Percentiles rank a stretch among this genome's conserved stretches.
Evolutionary conservation across 129 eudicot species (phyloP).

Genomic region (Escallonia herrerae): DNA sequence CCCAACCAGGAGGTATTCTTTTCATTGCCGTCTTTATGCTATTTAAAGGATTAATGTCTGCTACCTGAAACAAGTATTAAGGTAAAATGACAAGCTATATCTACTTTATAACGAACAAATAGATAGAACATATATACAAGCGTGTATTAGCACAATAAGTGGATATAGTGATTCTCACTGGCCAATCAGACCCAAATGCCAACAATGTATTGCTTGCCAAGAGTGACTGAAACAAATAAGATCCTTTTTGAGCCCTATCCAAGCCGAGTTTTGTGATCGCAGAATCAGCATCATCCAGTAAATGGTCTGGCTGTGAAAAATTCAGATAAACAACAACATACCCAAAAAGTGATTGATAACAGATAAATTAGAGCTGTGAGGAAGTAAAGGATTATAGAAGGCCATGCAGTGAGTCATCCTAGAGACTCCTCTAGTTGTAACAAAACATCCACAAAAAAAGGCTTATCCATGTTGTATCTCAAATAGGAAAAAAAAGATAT

Average conservation of each 20-base stretch:
- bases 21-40: conserved; percentile 72
- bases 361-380: too few species aligned
- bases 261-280: conserved; percentile 71
- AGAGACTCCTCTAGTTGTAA: too few species aligned
- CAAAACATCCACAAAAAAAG: too few species aligned
- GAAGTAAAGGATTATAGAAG: too few species aligned
- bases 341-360: too few species aligned
- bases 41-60: conserved; percentile 73
- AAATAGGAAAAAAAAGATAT: too few species aligned
- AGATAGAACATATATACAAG: too few species aligned
- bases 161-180: conserved; percentile 44
- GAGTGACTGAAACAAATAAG: conserved; percentile 74
- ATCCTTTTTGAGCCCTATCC: conserved; percentile 63
- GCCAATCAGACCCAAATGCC: conserved; percentile 99
- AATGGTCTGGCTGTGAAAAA: conserved; percentile 86
- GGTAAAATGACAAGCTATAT: not conserved
- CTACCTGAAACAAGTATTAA: conserved; percentile 49
- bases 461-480: too few species aligned
- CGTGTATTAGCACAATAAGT: not conserved
- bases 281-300: conserved; percentile 81
- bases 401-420: too few species aligned
- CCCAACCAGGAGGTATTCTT: conserved; percentile 82
- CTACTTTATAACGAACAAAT: too few species aligned
- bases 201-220: conserved; percentile 47
- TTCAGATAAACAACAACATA: not conserved